phyloP scores from a whole-genome alignment of 352 stramenopile species.

The Saprolegnia parasitica region DNA sequence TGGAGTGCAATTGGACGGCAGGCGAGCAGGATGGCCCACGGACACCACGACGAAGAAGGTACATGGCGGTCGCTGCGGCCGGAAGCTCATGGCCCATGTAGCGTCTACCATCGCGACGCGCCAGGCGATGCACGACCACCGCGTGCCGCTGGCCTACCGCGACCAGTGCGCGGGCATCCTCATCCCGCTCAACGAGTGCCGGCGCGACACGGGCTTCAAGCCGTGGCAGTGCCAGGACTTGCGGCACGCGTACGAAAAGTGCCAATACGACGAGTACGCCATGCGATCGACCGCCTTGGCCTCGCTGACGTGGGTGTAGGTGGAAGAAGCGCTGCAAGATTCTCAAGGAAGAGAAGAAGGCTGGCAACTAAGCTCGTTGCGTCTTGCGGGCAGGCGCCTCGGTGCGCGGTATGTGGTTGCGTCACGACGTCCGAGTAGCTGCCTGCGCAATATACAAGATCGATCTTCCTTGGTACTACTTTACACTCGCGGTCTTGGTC shows the following conservation, averaged over 20 bases:
- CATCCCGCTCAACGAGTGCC: slow-evolving; percentile 94
- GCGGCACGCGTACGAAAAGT: slow-evolving; percentile 98
- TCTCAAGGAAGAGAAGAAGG: slow-evolving; percentile 52
- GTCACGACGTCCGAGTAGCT: not conserved
- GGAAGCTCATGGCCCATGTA: slow-evolving; percentile 30
- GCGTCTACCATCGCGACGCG: slow-evolving; percentile 68
- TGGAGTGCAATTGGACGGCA: not conserved
- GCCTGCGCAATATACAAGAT: not conserved
- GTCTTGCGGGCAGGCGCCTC: not conserved
- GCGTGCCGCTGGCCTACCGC: slow-evolving; percentile 91
- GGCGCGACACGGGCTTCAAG: slow-evolving; percentile 90
- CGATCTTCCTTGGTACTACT: no score
- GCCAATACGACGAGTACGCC: slow-evolving; percentile 91
- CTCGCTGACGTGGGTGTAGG: slow-evolving; percentile 32
- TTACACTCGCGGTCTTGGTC: no score
- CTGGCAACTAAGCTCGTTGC: slow-evolving; percentile 1
- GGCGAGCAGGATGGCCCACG: slow-evolving; percentile 23
- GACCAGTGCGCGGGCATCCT: slow-evolving; percentile 95
- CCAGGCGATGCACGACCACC: slow-evolving; percentile 92
- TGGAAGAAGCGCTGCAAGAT: slow-evolving; percentile 83
- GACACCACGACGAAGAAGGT: slow-evolving; percentile 30
- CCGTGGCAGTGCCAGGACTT: slow-evolving; percentile 95
- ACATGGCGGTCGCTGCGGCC: not conserved
- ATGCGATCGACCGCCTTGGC: slow-evolving; percentile 7
- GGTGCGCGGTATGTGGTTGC: not conserved